Evolutionary conservation across 345 rosid species (phyloP).

Genomic region (Rubroshorea leprosula): DNA sequence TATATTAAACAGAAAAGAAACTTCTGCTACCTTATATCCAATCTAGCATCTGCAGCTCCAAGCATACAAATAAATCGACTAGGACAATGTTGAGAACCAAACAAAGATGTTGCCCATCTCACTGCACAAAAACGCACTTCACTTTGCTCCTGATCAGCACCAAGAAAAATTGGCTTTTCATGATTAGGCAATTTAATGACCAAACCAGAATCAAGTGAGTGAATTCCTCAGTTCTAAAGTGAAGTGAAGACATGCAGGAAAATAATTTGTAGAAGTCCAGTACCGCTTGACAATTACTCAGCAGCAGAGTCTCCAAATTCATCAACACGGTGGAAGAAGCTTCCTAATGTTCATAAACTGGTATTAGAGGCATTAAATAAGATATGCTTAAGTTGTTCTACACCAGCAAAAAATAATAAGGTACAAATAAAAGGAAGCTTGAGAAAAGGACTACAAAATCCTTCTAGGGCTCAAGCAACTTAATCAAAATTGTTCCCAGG

Average conservation of each 20-base stretch:
- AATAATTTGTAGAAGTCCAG: conserved; percentile 6
- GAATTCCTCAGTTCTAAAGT: conserved; percentile 4
- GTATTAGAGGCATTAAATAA: neutral
- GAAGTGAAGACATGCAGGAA: conserved; percentile 1
- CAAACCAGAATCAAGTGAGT: conserved; percentile 11
- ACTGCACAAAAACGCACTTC: conserved; percentile 92
- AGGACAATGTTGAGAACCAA: conserved; percentile 79
- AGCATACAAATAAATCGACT: conserved; percentile 93
- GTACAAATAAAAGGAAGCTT: neutral
- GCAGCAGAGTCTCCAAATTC: conserved; percentile 71
- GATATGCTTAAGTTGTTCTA: neutral
- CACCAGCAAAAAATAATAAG: neutral
- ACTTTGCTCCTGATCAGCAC: conserved; percentile 66
- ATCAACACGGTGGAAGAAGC: conserved; percentile 53
- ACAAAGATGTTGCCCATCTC: conserved; percentile 85
- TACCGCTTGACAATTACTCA: conserved; percentile 73
- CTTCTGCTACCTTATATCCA: conserved; percentile 77
- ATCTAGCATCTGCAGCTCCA: conserved; percentile 70
- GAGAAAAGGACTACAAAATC: neutral
- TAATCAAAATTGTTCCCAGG: neutral
- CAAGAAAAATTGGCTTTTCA: conserved; percentile 13
- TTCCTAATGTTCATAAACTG: conserved; percentile 39
- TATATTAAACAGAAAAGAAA: conserved; percentile 13
- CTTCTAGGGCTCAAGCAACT: neutral
- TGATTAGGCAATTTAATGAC: conserved; percentile 1